phyloP scores from a whole-genome alignment of 2,329 filamentous ascomycete genomes.

The Aspergillus niger region DNA sequence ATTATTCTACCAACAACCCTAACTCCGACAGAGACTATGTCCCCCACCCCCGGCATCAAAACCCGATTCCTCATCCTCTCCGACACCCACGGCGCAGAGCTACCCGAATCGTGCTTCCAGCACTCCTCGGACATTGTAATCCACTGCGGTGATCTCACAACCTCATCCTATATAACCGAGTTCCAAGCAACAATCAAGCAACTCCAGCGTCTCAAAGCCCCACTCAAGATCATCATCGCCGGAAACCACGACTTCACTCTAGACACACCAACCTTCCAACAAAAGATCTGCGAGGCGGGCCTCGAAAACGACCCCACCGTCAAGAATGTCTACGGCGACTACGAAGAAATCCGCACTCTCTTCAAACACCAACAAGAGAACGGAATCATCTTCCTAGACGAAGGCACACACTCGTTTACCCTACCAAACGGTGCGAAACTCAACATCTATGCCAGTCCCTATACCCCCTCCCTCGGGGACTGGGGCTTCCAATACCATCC shows the following conservation, averaged over 20 bases:
- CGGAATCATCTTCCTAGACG: constrained; percentile 53
- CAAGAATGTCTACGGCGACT: constrained; percentile 43
- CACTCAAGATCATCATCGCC: constrained; percentile 57
- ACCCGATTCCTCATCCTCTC: constrained; percentile 50
- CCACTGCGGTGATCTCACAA: constrained; percentile 58
- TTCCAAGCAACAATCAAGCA: constrained; percentile 46
- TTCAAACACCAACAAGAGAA: constrained; percentile 40
- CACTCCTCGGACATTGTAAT: constrained; percentile 51
- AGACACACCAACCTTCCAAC: constrained; percentile 41
- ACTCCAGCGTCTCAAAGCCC: constrained; percentile 48
- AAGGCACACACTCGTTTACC: constrained; percentile 52
- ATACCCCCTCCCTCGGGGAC: constrained; percentile 50
- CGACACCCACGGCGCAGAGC: constrained; percentile 46
- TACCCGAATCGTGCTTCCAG: constrained; percentile 30
- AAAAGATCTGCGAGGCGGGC: constrained; percentile 33
- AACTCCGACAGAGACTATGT: too few relatives aligned
- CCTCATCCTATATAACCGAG: constrained; percentile 45
- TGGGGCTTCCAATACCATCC: constrained; percentile 56
- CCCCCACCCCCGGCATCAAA: constrained; percentile 26
- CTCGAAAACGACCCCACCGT: constrained; percentile 29
- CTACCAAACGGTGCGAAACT: constrained; percentile 55
- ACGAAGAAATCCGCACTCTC: constrained; percentile 42
- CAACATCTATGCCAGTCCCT: constrained; percentile 57
- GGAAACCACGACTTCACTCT: constrained; percentile 58
- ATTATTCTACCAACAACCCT: too few relatives aligned